Percentiles rank a stretch among this genome's conserved stretches.
phyloP scores from a whole-genome alignment of 306 rosid genomes.

The Vigna reflexopilosa region DNA sequence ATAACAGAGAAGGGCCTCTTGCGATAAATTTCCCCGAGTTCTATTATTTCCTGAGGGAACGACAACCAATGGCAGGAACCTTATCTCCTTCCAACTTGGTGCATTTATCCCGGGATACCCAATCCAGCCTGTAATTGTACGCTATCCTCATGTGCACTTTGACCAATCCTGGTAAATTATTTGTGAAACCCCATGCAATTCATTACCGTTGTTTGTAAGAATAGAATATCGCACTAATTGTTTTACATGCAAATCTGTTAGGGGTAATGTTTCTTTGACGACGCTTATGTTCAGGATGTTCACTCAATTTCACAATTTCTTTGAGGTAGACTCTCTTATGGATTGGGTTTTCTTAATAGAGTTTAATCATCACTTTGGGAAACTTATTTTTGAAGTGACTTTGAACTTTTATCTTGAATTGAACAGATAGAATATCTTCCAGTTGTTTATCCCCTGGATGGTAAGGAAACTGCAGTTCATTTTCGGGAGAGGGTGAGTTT shows the following conservation, averaged over 20 bases:
- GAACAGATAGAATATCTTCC: constrained; percentile 98
- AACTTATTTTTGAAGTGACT: constrained; percentile 34
- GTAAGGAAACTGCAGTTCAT: constrained; percentile 74
- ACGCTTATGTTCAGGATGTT: constrained; percentile 95
- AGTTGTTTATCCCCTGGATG: constrained; percentile 67
- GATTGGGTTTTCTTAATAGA: constrained; percentile 19
- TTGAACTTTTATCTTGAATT: constrained; percentile 38
- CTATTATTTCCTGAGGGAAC: constrained; percentile 99
- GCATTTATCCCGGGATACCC: constrained; percentile 90
- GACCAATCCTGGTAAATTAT: constrained; percentile 91
- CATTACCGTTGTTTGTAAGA: constrained; percentile 39
- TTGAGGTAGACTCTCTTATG: constrained; percentile 69
- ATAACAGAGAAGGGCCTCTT: constrained; percentile 95
- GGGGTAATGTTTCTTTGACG: constrained; percentile 86
- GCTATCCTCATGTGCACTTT: constrained; percentile 97
- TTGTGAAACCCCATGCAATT: constrained; percentile 34
- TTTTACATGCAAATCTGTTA: constrained; percentile 45
- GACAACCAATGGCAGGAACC: constrained; percentile 86
- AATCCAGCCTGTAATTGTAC: constrained; percentile 87
- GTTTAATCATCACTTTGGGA: constrained; percentile 15
- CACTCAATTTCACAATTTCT: constrained; percentile 93
- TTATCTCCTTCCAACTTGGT: constrained; percentile 95
- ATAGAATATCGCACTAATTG: constrained; percentile 35
- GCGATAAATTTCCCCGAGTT: constrained; percentile 85
- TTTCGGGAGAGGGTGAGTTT: constrained; percentile 84